These are phyloP conservation scores for Talaromyces rugulosus DNA, from an alignment of 2,329 filamentous ascomycete genomes.

Conservation along the genomic window DNA sequence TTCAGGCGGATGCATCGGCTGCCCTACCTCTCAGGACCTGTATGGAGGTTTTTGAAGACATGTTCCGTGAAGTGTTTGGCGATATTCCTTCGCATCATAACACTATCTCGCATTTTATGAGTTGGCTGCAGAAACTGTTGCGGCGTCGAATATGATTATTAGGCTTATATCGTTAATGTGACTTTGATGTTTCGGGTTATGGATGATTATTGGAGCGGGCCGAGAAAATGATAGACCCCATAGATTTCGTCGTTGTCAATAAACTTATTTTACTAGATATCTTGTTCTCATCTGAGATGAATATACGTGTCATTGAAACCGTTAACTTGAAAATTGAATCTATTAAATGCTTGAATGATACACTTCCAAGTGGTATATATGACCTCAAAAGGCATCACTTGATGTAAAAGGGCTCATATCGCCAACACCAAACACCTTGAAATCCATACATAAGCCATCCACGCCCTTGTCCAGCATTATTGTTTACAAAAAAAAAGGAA, in stretches of 20 bases:
- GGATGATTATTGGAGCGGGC: background rate
- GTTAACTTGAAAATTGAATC: background rate
- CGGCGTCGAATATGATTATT: conserved; percentile 18
- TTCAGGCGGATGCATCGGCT: background rate
- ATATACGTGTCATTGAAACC: background rate
- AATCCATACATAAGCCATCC: background rate
- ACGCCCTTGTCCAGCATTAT: background rate
- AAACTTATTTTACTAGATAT: background rate
- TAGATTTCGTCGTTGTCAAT: background rate
- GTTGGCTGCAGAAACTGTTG: conserved; percentile 32
- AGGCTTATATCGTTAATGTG: background rate
- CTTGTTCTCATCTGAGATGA: background rate
- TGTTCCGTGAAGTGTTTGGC: conserved; percentile 20
- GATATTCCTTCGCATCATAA: conserved; percentile 47
- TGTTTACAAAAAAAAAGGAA: background rate
- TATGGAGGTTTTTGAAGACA: conserved; percentile 43
- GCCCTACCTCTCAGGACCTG: conserved; percentile 20
- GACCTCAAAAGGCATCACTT: background rate
- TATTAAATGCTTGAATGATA: background rate
- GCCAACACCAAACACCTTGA: conserved; percentile 10
- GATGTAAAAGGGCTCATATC: background rate
- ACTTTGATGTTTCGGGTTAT: background rate
- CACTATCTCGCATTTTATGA: conserved; percentile 24
- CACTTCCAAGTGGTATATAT: background rate
- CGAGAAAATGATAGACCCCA: background rate